These are phyloP conservation scores for Aspergillus sp. DNA, from an alignment of 2,329 filamentous ascomycete genomes.

Conservation along the genomic window DNA sequence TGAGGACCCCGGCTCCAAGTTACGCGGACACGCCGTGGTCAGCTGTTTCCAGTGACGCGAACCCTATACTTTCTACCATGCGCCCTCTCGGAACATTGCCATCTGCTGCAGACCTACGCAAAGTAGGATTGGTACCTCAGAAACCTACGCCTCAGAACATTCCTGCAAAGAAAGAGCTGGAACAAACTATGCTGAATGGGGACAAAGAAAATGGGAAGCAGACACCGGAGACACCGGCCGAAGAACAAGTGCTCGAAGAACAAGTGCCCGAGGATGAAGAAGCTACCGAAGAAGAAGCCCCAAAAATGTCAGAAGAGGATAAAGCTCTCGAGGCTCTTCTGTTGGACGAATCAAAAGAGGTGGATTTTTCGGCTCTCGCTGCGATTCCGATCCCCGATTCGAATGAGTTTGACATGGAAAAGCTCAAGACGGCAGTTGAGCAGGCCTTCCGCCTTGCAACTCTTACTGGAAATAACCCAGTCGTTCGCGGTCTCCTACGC, in stretches of 20 bases:
- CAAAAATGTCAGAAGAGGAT: background rate
- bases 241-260: background rate
- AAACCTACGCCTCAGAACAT: slow-evolving; percentile 39
- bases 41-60: slow-evolving; percentile 58
- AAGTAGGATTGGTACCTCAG: slow-evolving; percentile 39
- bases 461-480: slow-evolving; percentile 22
- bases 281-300: slow-evolving; percentile 6
- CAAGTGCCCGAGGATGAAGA: too few relatives aligned
- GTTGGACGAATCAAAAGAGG: background rate
- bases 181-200: background rate
- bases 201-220: background rate
- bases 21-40: slow-evolving; percentile 64
- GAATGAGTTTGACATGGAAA: slow-evolving; percentile 22
- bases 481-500: slow-evolving; percentile 23
- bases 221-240: background rate
- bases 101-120: slow-evolving; percentile 55
- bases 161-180: slow-evolving; percentile 21
- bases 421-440: slow-evolving; percentile 21
- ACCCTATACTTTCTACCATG: slow-evolving; percentile 79
- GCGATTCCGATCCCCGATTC: slow-evolving; percentile 17
- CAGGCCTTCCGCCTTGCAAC: slow-evolving; percentile 22
- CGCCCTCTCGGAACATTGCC: slow-evolving; percentile 72
- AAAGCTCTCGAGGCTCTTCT: background rate
- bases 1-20: slow-evolving; percentile 56
- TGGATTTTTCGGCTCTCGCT: slow-evolving; percentile 12